These are phyloP conservation scores for Boletus sensibilis DNA, from an alignment of 768 basidiomycete species.

Conservation along the genomic window DNA sequence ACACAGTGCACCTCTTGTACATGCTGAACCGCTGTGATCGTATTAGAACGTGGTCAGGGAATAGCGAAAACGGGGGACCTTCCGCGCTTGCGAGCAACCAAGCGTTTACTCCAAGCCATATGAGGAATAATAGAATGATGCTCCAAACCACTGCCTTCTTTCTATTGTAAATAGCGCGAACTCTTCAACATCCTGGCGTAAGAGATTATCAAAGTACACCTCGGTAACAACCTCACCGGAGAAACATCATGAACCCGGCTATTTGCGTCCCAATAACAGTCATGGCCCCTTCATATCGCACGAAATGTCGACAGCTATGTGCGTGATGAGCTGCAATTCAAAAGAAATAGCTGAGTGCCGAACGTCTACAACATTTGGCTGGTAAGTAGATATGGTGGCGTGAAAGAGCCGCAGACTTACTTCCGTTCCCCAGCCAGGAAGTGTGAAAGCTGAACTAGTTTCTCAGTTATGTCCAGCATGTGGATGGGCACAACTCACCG, in stretches of 20 bases:
- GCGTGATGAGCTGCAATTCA: background rate
- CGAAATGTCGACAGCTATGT: constrained; percentile 45
- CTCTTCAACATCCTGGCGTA: constrained; percentile 6
- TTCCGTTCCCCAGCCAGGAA: constrained; percentile 12
- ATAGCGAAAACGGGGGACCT: constrained; percentile 38
- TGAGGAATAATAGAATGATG: constrained; percentile 34
- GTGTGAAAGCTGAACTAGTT: constrained; percentile 13
- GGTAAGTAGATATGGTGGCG: background rate
- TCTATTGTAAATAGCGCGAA: constrained; percentile 17
- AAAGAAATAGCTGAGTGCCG: background rate
- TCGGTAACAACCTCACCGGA: constrained; percentile 34
- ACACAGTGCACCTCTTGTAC: constrained; percentile 4
- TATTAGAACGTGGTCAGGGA: background rate
- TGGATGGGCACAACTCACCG: constrained; percentile 20
- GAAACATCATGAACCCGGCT: constrained; percentile 43
- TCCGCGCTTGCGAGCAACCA: constrained; percentile 53
- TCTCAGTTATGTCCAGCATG: background rate
- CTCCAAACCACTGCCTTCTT: constrained; percentile 8
- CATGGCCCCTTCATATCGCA: constrained; percentile 50
- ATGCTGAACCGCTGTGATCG: constrained; percentile 15
- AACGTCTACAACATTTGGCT: constrained; percentile 10
- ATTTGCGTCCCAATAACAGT: constrained; percentile 41
- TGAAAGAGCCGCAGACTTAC: constrained; percentile 6
- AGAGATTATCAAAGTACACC: background rate
- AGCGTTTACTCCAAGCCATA: constrained; percentile 48